Conservation (phyloP, 805 yeast species). For the Kockiozyma suomiensis region DNA sequence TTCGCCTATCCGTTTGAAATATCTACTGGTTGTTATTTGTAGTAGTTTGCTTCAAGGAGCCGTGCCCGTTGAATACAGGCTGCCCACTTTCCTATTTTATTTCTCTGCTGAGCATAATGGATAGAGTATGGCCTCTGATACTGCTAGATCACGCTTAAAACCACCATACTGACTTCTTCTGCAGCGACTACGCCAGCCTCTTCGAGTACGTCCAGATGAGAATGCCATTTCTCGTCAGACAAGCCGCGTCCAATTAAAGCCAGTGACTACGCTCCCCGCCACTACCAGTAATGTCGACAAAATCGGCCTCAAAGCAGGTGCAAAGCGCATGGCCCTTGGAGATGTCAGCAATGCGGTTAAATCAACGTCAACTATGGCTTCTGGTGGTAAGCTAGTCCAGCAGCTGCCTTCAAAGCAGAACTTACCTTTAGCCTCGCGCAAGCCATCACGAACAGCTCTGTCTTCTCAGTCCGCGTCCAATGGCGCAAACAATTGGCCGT, state of each 20-base stretch:
- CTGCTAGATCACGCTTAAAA: neutral
- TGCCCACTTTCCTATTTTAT: neutral
- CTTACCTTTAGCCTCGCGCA: neutral
- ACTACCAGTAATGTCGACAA: slow-evolving; percentile 12
- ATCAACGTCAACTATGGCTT: neutral
- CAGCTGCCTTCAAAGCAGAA: slow-evolving; percentile 12
- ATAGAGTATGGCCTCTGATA: slow-evolving; percentile 16
- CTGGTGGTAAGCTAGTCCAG: slow-evolving; percentile 28
- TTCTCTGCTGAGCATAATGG: slow-evolving; percentile 8
- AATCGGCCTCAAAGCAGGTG: slow-evolving; percentile 29
- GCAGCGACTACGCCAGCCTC: slow-evolving; percentile 18
- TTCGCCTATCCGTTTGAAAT: neutral
- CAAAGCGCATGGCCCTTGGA: slow-evolving; percentile 32
- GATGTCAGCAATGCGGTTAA: slow-evolving; percentile 31
- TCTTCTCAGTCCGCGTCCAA: neutral
- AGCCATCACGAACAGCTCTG: slow-evolving; percentile 7
- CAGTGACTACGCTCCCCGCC: slow-evolving; percentile 3
- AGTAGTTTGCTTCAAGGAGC: neutral
- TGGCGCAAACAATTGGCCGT: neutral
- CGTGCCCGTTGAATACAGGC: neutral
- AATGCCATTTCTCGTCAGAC: slow-evolving; percentile 21
- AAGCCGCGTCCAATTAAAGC: slow-evolving; percentile 16
- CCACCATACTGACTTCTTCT: neutral
- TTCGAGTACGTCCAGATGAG: slow-evolving; percentile 31
- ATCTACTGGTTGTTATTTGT: neutral